A percentile compares a stretch with the other conserved stretches of the same genome.
Evolutionary conservation across 78 protist species (phyloP).

Genomic region (Dictyostelium capitatum): DNA sequence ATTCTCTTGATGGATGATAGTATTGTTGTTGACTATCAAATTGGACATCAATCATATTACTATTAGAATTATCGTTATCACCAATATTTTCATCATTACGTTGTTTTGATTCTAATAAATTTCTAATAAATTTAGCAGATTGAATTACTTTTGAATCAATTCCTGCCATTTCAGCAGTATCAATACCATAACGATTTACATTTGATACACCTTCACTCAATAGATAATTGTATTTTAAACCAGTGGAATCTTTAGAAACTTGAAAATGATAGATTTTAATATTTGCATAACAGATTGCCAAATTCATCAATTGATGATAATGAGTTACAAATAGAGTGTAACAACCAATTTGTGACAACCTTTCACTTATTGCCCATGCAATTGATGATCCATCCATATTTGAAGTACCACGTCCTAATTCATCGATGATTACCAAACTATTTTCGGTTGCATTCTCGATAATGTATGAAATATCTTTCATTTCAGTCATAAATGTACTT

Average conservation of each 20-base stretch:
- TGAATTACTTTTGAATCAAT: constrained; percentile 30
- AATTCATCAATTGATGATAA: constrained; percentile 1
- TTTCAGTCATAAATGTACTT: constrained; percentile 80
- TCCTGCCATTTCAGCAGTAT: constrained; percentile 59
- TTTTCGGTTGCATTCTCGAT: constrained; percentile 59
- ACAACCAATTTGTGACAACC: constrained; percentile 44
- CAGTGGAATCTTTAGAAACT: constrained; percentile 30
- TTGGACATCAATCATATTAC: not conserved
- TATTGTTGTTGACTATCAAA: not conserved
- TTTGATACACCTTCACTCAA: constrained; percentile 43
- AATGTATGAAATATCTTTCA: constrained; percentile 80
- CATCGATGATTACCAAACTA: constrained; percentile 80
- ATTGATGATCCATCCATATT: constrained; percentile 81
- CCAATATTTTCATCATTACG: not conserved
- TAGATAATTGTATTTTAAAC: constrained; percentile 38
- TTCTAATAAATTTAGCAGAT: constrained; percentile 15
- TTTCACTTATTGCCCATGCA: constrained; percentile 80
- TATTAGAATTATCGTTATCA: not conserved
- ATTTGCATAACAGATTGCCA: constrained; percentile 22
- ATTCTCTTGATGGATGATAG: constrained; percentile 56
- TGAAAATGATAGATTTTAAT: constrained; percentile 46
- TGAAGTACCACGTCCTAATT: constrained; percentile 84
- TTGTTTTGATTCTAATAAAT: constrained; percentile 1
- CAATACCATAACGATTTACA: constrained; percentile 41
- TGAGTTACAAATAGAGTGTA: constrained; percentile 77